Evolutionary conservation across 192 early-diverging fungal species (phyloP), one percentile per base, ranked within the genome.

Genomic region (Glomus cerebriforme): DNA sequence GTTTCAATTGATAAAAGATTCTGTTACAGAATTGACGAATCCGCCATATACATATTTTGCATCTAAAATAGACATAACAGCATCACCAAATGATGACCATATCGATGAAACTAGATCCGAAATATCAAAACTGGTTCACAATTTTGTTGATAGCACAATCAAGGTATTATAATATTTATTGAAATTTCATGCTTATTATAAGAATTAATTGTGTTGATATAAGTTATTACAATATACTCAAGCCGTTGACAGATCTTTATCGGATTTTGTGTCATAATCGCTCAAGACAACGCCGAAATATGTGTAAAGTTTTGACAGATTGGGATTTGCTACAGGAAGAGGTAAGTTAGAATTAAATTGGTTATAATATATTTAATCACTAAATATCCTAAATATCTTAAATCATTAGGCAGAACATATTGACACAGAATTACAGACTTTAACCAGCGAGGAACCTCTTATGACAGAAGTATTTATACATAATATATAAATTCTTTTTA

Each of bases 311-410:
- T 34, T 67, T 92, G 0, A 80, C 73, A 0, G 82, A 86, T 54
- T 93, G 90, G 88, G 92, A 93, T 47, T 58, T 75, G 1, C 64
- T 91, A 45, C 89, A 92, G 69, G 83, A 84, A 35, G 83, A 89
- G 47, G 90, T 86, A 34, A 80, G 75, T 31, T 65, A 32, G 7
- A 65, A n/a, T n/a, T n/a, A n/a, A n/a, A n/a, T n/a, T n/a, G n/a
- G n/a, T n/a, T 65, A 31, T 12, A 32, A 65, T 31, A 65, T 31
- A 31, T 15, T 31, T 32, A 34, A 15, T 31, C 29, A n/a, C 49
- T 26, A 15, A 49, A n/a, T 1, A 15, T 29, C 1, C 12, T 66
- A 31, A 32, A 66, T 66, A 34, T 66, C 17, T 9, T 3, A 31
- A 68, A 39, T 68, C 34, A 45, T 43, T 27, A 83, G 80, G 73